A percentile compares a stretch with the other conserved stretches of the same genome.
Evolutionary conservation across 768 basidiomycete genomes (phyloP).

Genomic region (Dacryopinax primogenitus): DNA sequence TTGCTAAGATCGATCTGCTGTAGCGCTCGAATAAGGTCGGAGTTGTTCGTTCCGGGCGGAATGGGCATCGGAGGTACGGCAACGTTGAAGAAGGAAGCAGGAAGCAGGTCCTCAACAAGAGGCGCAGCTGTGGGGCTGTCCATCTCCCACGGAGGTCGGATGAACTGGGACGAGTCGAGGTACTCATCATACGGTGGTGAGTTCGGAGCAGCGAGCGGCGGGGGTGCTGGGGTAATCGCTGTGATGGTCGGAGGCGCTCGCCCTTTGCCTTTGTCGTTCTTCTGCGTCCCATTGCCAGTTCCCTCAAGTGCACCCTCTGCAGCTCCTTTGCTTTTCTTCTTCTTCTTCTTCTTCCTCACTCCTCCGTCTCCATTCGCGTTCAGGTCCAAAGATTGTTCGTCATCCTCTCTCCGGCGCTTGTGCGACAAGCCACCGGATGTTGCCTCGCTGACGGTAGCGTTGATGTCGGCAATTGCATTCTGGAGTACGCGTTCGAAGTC

Average conservation of each 20-base stretch:
- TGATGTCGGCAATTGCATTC: slow-evolving; percentile 37
- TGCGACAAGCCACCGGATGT: slow-evolving; percentile 25
- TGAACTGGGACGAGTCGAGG: slow-evolving; percentile 43
- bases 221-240: slow-evolving; percentile 10
- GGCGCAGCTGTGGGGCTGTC: slow-evolving; percentile 23
- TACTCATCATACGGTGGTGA: slow-evolving; percentile 28
- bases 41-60: background rate
- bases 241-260: slow-evolving; percentile 24
- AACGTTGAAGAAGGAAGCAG: background rate
- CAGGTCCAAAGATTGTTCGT: slow-evolving; percentile 15
- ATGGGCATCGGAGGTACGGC: background rate
- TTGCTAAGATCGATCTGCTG: slow-evolving; percentile 8
- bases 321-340: background rate
- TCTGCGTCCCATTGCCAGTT: slow-evolving; percentile 3
- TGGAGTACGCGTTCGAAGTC: slow-evolving; percentile 43
- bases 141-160: slow-evolving; percentile 23
- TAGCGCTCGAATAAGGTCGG: background rate
- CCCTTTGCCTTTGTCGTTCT: slow-evolving; percentile 26
- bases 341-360: slow-evolving; percentile 18
- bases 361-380: slow-evolving; percentile 9
- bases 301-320: background rate
- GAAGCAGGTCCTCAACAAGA: background rate
- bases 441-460: slow-evolving; percentile 27
- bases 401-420: slow-evolving; percentile 25
- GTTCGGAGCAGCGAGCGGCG: slow-evolving; percentile 20